A percentile compares a stretch with the other conserved stretches of the same genome.
phyloP scores from a whole-genome alignment of 73 alveolate genomes.

The Blepharisma japonicum region DNA sequence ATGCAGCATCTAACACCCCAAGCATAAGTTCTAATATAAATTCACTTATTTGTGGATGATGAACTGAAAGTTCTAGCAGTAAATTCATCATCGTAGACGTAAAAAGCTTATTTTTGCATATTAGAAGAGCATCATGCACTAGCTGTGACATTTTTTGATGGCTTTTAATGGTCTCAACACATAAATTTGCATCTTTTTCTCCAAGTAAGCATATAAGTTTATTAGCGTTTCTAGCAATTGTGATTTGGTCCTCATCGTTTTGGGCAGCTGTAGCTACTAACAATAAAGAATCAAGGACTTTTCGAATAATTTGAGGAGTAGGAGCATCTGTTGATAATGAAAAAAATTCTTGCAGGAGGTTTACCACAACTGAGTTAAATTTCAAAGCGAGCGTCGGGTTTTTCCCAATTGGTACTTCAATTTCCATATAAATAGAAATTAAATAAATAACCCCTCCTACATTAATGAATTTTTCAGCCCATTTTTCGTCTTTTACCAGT shows the following conservation, averaged over 20 bases:
- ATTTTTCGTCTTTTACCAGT: constrained; percentile 2
- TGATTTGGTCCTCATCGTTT: constrained; percentile 9
- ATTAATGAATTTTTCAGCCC: constrained; percentile 9
- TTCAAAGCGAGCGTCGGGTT: background rate
- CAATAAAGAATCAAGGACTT: constrained; percentile 3
- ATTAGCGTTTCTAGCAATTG: constrained; percentile 8
- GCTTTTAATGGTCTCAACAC: background rate
- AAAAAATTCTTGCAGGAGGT: background rate
- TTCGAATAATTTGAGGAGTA: background rate
- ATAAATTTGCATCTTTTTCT: background rate
- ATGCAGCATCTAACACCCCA: background rate
- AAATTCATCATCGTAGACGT: background rate
- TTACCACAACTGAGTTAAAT: background rate
- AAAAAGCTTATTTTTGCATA: background rate
- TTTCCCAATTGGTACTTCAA: background rate
- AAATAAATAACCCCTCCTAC: background rate
- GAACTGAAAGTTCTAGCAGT: background rate
- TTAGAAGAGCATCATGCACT: background rate
- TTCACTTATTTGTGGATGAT: background rate
- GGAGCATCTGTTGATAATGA: background rate
- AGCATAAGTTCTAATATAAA: background rate
- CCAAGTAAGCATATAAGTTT: background rate
- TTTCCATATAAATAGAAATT: background rate
- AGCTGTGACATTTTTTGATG: background rate
- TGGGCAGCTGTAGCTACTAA: background rate